These are phyloP conservation scores for Macrotyloma uniflorum DNA, from an alignment of 306 rosid genomes.

Conservation along the genomic window DNA sequence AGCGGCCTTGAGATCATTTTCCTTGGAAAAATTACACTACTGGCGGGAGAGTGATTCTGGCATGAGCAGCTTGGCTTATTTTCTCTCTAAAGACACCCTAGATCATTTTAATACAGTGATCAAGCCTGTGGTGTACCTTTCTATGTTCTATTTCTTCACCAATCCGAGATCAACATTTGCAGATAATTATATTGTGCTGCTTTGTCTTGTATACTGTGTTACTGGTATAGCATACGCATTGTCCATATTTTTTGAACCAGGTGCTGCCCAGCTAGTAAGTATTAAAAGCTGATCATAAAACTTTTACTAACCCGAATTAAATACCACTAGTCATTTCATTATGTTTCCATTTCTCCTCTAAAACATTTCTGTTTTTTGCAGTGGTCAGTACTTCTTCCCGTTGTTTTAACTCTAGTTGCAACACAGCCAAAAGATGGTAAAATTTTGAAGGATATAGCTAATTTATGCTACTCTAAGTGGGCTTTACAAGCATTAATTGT, in stretches of 20 bases:
- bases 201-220: conserved; percentile 90
- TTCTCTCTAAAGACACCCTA: conserved; percentile 90
- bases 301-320: not conserved
- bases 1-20: conserved; percentile 92
- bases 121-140: conserved; percentile 89
- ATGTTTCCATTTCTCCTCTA: conserved; percentile 31
- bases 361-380: conserved; percentile 48
- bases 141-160: conserved; percentile 93
- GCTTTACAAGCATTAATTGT: conserved; percentile 84
- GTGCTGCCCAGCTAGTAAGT: conserved; percentile 95
- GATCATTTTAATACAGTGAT: conserved; percentile 80
- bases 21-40: conserved; percentile 74
- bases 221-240: conserved; percentile 92
- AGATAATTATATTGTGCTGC: conserved; percentile 75
- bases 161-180: conserved; percentile 86
- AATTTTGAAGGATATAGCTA: conserved; percentile 62
- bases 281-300: conserved; percentile 1
- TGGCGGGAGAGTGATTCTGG: conserved; percentile 97
- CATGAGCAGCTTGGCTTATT: conserved; percentile 96
- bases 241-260: conserved; percentile 82
- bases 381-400: conserved; percentile 97
- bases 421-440: conserved; percentile 63
- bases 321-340: conserved; percentile 7
- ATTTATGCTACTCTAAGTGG: conserved; percentile 89
- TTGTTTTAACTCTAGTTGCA: conserved; percentile 84